Conservation (phyloP, 352 stramenopile species). For the Phytophthora meadii region DNA sequence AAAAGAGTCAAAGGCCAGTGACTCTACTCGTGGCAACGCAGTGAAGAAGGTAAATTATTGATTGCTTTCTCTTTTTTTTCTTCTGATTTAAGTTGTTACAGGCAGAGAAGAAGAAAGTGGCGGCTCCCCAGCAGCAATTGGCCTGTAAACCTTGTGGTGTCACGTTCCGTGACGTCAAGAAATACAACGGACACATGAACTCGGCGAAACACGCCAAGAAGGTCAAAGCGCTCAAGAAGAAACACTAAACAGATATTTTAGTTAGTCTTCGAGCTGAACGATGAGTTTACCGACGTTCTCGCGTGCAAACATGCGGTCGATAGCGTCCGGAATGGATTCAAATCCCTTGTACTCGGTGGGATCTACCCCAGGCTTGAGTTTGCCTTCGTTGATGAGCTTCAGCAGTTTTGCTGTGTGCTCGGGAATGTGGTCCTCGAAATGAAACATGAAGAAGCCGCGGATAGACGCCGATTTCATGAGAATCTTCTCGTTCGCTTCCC, state of each 20-base stretch:
- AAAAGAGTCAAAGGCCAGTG: background rate
- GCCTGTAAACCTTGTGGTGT: conserved; percentile 65
- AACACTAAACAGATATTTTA: conserved; percentile 14
- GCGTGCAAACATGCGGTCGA: conserved; percentile 57
- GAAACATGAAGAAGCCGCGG: conserved; percentile 42
- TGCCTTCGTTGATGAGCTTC: conserved; percentile 48
- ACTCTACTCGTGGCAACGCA: background rate
- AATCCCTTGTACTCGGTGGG: conserved; percentile 50
- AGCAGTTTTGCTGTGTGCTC: conserved; percentile 53
- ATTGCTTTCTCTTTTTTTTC: no score
- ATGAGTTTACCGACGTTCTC: conserved; percentile 74
- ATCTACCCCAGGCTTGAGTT: conserved; percentile 49
- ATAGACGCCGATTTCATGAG: conserved; percentile 47
- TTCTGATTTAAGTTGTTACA: conserved; percentile 9
- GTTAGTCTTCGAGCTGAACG: conserved; percentile 45
- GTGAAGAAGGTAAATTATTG: conserved; percentile 24
- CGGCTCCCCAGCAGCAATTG: conserved; percentile 27
- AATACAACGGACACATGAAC: conserved; percentile 90
- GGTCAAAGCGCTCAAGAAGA: conserved; percentile 70
- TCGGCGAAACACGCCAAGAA: conserved; percentile 84
- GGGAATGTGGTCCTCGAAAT: conserved; percentile 39
- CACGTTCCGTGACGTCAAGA: conserved; percentile 72
- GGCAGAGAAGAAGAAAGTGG: conserved; percentile 23
- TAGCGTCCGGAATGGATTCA: conserved; percentile 55
- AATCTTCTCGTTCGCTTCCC: conserved; percentile 38